Conservation (phyloP, 192 early-diverging fungal species). For the Backusella tarrabulga region DNA sequence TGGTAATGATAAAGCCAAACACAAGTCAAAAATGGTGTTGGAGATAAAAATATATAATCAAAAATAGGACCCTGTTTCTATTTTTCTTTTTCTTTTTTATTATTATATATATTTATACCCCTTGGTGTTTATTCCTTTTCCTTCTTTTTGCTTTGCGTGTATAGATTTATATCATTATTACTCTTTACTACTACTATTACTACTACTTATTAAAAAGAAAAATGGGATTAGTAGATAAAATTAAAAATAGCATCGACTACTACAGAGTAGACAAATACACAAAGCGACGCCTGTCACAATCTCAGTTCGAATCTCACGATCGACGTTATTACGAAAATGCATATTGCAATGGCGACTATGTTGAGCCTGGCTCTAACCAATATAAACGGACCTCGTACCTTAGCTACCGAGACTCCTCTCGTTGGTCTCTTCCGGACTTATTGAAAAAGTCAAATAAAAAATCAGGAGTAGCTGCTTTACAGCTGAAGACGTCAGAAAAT, state of each 20-base stretch:
- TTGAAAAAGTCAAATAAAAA: slow-evolving; percentile 12
- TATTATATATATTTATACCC: neutral
- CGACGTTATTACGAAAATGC: slow-evolving; percentile 21
- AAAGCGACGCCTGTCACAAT: slow-evolving; percentile 29
- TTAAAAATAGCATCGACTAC: slow-evolving; percentile 17
- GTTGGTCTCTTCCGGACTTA: slow-evolving; percentile 11
- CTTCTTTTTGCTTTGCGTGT: neutral
- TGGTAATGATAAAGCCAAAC: too few species aligned
- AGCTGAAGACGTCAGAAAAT: slow-evolving; percentile 8
- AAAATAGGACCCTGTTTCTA: neutral
- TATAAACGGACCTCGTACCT: neutral
- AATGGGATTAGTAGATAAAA: slow-evolving; percentile 39
- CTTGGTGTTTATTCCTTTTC: neutral
- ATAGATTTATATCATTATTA: neutral
- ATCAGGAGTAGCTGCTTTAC: neutral
- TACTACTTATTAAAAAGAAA: neutral
- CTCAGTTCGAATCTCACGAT: slow-evolving; percentile 24
- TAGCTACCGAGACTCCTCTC: neutral
- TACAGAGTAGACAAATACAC: slow-evolving; percentile 33
- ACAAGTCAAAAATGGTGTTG: neutral
- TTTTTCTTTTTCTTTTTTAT: neutral
- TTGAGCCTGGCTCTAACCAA: neutral
- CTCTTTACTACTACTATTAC: neutral
- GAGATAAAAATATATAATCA: neutral
- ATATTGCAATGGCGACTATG: slow-evolving; percentile 30